phyloP scores from a whole-genome alignment of 495 filamentous ascomycete species.

The Umbilicaria muhlenbergii region DNA sequence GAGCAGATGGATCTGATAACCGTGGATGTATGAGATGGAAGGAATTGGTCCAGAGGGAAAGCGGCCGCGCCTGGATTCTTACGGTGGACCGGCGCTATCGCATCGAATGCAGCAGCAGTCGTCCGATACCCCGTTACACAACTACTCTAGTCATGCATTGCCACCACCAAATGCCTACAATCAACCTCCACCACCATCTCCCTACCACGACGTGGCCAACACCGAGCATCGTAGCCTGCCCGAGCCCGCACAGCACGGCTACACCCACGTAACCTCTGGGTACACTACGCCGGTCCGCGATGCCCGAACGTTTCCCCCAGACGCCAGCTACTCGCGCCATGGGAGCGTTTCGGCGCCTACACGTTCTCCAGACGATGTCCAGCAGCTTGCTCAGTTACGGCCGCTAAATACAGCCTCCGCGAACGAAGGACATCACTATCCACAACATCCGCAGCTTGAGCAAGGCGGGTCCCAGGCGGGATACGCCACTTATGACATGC shows the following conservation, averaged over 20 bases:
- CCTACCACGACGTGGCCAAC: conserved; percentile 8
- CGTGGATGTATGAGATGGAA: too few relatives aligned
- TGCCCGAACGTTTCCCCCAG: conserved; percentile 7
- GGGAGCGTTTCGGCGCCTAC: conserved; percentile 11
- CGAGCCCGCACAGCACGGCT: conserved; percentile 11
- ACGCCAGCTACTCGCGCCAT: conserved; percentile 11
- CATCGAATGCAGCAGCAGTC: conserved; percentile 10
- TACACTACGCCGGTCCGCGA: conserved; percentile 14
- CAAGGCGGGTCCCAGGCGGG: conserved; percentile 1
- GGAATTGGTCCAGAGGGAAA: conserved; percentile 12
- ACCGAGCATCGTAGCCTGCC: conserved; percentile 12
- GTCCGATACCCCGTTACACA: conserved; percentile 9
- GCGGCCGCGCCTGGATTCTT: conserved; percentile 10
- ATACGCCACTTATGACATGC: conserved; percentile 9
- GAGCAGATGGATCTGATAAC: conserved; percentile 10
- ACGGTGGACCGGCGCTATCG: conserved; percentile 5
- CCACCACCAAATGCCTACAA: conserved; percentile 10
- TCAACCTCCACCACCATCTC: conserved; percentile 9
- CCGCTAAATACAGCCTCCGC: conserved; percentile 9
- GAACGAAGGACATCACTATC: conserved; percentile 12
- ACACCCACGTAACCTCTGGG: conserved; percentile 14
- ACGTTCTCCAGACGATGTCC: conserved; percentile 11
- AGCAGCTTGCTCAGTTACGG: conserved; percentile 7
- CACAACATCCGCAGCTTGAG: conserved; percentile 9
- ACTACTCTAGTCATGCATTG: conserved; percentile 3